Percentiles rank a stretch among this genome's conserved stretches.
Conservation (phyloP, 2,329 filamentous ascomycete genomes). For the Curvularia sp. region DNA sequence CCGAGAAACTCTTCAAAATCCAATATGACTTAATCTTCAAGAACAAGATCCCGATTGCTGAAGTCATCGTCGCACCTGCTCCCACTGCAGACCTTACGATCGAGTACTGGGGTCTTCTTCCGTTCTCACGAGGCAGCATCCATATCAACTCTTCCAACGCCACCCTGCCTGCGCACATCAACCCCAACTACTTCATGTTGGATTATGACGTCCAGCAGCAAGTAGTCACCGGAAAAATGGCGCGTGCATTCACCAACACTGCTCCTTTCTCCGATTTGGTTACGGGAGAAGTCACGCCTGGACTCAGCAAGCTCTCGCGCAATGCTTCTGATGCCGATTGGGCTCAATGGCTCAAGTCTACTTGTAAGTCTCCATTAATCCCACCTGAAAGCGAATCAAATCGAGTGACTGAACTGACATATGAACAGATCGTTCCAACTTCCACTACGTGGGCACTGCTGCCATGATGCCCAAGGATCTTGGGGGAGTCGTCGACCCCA, state of each 20-base stretch:
- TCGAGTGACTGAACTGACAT: neutral
- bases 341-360: constrained; percentile 1
- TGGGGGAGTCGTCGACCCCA: constrained; percentile 2
- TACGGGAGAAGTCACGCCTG: neutral
- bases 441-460: constrained; percentile 1
- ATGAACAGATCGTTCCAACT: constrained; percentile 4
- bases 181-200: constrained; percentile 8
- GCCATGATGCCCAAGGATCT: constrained; percentile 5
- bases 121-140: constrained; percentile 5
- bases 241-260: neutral
- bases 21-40: constrained; percentile 7
- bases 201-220: constrained; percentile 4
- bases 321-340: neutral
- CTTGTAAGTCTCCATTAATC: neutral
- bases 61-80: constrained; percentile 1
- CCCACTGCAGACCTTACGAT: neutral
- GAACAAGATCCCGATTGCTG: constrained; percentile 6
- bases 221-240: neutral
- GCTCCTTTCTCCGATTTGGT: neutral
- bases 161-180: neutral
- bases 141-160: constrained; percentile 5
- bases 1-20: neutral
- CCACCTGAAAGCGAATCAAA: neutral
- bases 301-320: neutral
- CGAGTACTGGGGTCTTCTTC: constrained; percentile 4